Conservation (phyloP, 805 yeast genomes). For the Komagataella mondaviorum region DNA sequence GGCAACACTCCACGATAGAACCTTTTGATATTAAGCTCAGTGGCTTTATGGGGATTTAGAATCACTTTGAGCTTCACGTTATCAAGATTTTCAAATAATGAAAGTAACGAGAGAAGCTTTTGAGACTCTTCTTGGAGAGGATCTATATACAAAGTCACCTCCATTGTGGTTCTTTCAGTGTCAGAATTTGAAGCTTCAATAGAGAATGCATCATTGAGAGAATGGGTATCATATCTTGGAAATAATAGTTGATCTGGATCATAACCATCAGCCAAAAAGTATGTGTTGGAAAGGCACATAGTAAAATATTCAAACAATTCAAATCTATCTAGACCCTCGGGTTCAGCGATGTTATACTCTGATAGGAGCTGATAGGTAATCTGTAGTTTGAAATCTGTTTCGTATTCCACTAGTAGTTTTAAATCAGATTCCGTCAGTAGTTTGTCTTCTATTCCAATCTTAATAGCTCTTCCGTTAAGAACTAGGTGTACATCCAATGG, state of each 20-base stretch:
- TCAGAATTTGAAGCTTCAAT: slow-evolving; percentile 1
- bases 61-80: slow-evolving; percentile 40
- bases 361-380: slow-evolving; percentile 8
- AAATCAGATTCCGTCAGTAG: slow-evolving; percentile 15
- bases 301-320: slow-evolving; percentile 12
- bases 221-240: slow-evolving; percentile 30
- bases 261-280: slow-evolving; percentile 21
- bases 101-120: slow-evolving; percentile 32
- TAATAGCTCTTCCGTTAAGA: slow-evolving; percentile 41
- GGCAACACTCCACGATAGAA: slow-evolving; percentile 39
- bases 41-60: slow-evolving; percentile 36
- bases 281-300: slow-evolving; percentile 10
- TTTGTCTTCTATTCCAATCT: slow-evolving; percentile 14
- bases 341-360: slow-evolving; percentile 10
- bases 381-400: slow-evolving; percentile 28
- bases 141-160: slow-evolving; percentile 49
- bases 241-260: slow-evolving; percentile 25
- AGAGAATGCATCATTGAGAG: slow-evolving; percentile 3
- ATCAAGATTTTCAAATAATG: slow-evolving; percentile 23
- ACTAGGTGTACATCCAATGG: slow-evolving; percentile 18
- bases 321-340: slow-evolving; percentile 1
- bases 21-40: slow-evolving; percentile 29
- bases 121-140: slow-evolving; percentile 67
- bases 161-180: slow-evolving; percentile 17
- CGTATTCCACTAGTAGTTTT: slow-evolving; percentile 28